phyloP scores from a whole-genome alignment of 2,329 filamentous ascomycete species.

The Microascus cirrosus region DNA sequence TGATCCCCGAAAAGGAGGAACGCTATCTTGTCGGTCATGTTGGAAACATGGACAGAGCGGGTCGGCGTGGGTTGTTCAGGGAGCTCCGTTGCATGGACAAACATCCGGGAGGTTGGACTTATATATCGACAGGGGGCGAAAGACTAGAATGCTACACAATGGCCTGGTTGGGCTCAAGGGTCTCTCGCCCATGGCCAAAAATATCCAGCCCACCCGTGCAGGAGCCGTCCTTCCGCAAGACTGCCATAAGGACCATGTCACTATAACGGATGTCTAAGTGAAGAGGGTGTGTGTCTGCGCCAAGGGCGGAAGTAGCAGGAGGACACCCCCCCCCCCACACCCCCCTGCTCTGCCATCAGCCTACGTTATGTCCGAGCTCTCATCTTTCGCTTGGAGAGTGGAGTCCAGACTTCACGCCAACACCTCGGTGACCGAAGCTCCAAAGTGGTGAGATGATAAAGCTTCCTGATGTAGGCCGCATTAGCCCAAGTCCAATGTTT shows the following conservation, averaged over 20 bases:
- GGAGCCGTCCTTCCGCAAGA: neutral
- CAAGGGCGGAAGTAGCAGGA: neutral
- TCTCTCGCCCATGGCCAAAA: conserved; percentile 2
- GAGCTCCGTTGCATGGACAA: neutral
- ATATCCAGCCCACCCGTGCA: neutral
- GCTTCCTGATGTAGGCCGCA: neutral
- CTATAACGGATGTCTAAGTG: neutral
- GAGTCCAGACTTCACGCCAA: neutral
- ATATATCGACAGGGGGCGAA: neutral
- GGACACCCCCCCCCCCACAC: neutral
- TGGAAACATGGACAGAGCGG: neutral
- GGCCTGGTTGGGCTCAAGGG: neutral
- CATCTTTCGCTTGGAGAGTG: neutral
- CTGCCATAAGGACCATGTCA: neutral
- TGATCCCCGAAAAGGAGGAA: conserved; percentile 62
- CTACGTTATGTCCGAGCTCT: neutral
- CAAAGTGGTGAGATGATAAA: neutral
- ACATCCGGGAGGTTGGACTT: conserved; percentile 1
- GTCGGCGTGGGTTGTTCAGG: neutral
- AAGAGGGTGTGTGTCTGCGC: neutral
- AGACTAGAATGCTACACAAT: neutral
- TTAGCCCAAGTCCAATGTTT: neutral
- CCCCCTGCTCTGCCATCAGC: neutral
- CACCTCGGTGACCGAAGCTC: neutral
- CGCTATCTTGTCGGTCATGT: conserved; percentile 24